Conservation (phyloP, 257 asterid genomes). For the Ophiorrhiza pumila region DNA sequence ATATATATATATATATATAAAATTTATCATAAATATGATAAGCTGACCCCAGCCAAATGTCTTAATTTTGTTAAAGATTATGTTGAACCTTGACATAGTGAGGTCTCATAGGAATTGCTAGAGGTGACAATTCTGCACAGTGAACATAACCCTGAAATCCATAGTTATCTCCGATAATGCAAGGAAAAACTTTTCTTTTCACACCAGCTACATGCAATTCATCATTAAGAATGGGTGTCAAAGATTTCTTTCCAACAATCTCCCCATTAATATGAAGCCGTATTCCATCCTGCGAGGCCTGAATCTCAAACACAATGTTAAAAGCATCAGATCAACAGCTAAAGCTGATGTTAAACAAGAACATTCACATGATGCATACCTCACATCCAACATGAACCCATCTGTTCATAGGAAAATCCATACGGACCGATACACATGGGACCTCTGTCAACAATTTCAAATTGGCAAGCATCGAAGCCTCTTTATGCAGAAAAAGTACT, state of each 20-base stretch:
- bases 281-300: slow-evolving; percentile 48
- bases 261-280: slow-evolving; percentile 67
- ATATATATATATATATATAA: neutral
- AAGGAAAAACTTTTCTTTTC: slow-evolving; percentile 34
- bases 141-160: slow-evolving; percentile 51
- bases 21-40: slow-evolving; percentile 1
- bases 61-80: neutral
- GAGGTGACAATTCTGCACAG: slow-evolving; percentile 41
- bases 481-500: slow-evolving; percentile 38
- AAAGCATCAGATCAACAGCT: slow-evolving; percentile 15
- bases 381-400: slow-evolving; percentile 96
- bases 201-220: slow-evolving; percentile 36
- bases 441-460: slow-evolving; percentile 31
- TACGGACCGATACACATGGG: slow-evolving; percentile 37
- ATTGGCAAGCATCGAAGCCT: slow-evolving; percentile 40
- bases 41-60: neutral
- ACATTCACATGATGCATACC: slow-evolving; percentile 37
- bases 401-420: slow-evolving; percentile 54
- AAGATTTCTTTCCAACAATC: slow-evolving; percentile 53
- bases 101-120: slow-evolving; percentile 31
- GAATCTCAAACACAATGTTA: slow-evolving; percentile 22
- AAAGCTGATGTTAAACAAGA: neutral
- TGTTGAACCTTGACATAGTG: slow-evolving; percentile 53
- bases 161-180: slow-evolving; percentile 44
- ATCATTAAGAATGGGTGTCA: slow-evolving; percentile 36